These are phyloP conservation scores for Penicillium subrubescens DNA, from an alignment of 495 filamentous ascomycete genomes.

Conservation along the genomic window DNA sequence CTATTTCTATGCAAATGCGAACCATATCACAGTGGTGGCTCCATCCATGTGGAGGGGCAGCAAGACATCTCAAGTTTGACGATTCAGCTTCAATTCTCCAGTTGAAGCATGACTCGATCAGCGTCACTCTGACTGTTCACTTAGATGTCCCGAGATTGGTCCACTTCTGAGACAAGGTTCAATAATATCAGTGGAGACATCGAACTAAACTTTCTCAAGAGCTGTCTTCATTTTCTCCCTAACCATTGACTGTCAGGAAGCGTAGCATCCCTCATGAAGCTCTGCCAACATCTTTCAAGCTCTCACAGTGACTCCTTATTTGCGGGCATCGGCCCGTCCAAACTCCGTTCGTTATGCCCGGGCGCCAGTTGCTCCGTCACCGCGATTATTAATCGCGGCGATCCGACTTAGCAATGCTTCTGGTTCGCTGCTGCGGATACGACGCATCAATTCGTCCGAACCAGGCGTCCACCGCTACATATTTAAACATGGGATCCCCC, in stretches of 20 bases:
- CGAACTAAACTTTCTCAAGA: neutral
- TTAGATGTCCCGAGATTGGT: neutral
- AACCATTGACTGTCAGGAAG: neutral
- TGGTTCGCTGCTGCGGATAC: conserved; percentile 13
- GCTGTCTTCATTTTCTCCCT: neutral
- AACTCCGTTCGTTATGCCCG: neutral
- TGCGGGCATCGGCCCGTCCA: neutral
- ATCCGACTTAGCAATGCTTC: conserved; percentile 8
- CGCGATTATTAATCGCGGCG: conserved; percentile 28
- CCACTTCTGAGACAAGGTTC: neutral
- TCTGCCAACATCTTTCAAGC: neutral
- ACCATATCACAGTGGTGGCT: neutral
- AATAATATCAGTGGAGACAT: neutral
- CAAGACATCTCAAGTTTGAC: neutral
- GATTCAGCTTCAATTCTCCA: neutral
- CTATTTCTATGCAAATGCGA: neutral
- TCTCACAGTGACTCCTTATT: neutral
- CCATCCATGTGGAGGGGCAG: neutral
- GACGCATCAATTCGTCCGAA: conserved; percentile 14
- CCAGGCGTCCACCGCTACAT: conserved; percentile 8
- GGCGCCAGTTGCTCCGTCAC: conserved; percentile 7
- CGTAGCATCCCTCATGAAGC: neutral
- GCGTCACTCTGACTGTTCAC: neutral
- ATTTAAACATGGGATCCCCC: conserved; percentile 10
- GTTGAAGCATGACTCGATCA: neutral